Percentiles rank a stretch among this genome's conserved stretches.
phyloP scores from a whole-genome alignment of 75 land plant species.

The Sequoiadendron giganteum region DNA sequence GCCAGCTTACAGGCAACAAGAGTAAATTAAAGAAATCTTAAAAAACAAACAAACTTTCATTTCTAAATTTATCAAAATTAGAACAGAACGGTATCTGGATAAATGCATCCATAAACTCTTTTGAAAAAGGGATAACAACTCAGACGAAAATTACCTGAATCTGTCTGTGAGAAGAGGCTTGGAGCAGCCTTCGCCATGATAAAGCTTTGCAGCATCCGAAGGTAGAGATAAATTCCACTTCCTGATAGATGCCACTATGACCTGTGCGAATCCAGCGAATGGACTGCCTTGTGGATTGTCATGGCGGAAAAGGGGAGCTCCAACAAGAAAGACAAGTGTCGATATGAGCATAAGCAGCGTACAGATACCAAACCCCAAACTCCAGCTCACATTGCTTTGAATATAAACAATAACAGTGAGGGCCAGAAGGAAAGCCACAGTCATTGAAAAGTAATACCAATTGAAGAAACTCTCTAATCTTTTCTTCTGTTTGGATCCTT shows the following conservation, averaged over 20 bases:
- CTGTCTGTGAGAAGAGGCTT: conserved; percentile 32
- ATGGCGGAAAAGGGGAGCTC: conserved; percentile 14
- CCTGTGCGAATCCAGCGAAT: conserved; percentile 29
- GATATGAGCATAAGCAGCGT: conserved; percentile 25
- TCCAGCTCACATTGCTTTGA: conserved; percentile 42
- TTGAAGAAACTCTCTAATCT: conserved; percentile 28
- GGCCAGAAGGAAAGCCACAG: not conserved
- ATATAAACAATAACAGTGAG: conserved; percentile 31
- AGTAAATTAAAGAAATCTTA: no score
- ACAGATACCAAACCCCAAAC: conserved; percentile 39
- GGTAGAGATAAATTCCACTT: conserved; percentile 22
- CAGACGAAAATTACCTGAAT: conserved; percentile 27
- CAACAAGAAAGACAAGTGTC: conserved; percentile 24
- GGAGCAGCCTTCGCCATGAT: not conserved
- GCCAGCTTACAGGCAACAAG: no score
- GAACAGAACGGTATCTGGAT: not conserved
- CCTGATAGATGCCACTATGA: conserved; percentile 26
- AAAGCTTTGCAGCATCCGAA: conserved; percentile 16
- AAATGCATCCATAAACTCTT: not conserved
- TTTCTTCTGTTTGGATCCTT: not conserved
- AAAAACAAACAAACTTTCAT: no score
- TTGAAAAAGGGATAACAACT: not conserved
- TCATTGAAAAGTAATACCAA: conserved; percentile 21
- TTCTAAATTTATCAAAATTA: not conserved
- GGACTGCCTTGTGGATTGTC: conserved; percentile 29